phyloP scores from a whole-genome alignment of 257 asterid genomes.

The Leptodermis oblonga region DNA sequence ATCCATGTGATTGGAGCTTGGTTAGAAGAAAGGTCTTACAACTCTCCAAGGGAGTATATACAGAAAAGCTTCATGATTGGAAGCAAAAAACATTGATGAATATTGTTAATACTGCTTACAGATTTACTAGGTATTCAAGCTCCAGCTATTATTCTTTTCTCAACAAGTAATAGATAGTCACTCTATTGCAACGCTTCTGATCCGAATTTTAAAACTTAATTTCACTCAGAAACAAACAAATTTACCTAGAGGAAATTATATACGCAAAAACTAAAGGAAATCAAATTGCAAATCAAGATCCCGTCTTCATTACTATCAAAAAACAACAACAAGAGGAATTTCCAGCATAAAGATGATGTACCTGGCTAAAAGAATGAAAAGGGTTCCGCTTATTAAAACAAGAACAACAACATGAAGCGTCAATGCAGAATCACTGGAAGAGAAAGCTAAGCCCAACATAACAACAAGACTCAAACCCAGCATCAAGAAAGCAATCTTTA shows the following conservation, averaged over 20 bases:
- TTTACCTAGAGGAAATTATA: neutral
- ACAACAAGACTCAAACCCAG: slow-evolving; percentile 70
- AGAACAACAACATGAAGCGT: slow-evolving; percentile 72
- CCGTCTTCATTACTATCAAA: neutral
- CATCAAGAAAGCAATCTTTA: slow-evolving; percentile 74
- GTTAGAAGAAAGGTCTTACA: neutral
- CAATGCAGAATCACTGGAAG: slow-evolving; percentile 63
- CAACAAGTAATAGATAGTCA: neutral
- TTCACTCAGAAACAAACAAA: neutral
- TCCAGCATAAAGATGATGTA: slow-evolving; percentile 3
- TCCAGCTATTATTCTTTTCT: neutral
- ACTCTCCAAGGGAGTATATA: neutral
- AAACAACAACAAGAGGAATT: neutral
- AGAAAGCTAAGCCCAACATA: slow-evolving; percentile 79
- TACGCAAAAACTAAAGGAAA: neutral
- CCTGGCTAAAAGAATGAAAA: slow-evolving; percentile 83
- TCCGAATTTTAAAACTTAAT: neutral
- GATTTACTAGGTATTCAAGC: neutral
- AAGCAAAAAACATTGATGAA: neutral
- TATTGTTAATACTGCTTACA: neutral
- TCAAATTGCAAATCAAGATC: neutral
- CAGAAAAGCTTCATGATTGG: neutral
- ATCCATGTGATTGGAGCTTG: neutral
- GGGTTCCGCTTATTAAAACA: slow-evolving; percentile 63
- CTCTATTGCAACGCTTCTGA: neutral